A percentile compares a stretch with the other conserved stretches of the same genome.
Evolutionary conservation across 1,284 basidiomycete genomes (phyloP).

Genomic region (Rhodotorula sp.): DNA sequence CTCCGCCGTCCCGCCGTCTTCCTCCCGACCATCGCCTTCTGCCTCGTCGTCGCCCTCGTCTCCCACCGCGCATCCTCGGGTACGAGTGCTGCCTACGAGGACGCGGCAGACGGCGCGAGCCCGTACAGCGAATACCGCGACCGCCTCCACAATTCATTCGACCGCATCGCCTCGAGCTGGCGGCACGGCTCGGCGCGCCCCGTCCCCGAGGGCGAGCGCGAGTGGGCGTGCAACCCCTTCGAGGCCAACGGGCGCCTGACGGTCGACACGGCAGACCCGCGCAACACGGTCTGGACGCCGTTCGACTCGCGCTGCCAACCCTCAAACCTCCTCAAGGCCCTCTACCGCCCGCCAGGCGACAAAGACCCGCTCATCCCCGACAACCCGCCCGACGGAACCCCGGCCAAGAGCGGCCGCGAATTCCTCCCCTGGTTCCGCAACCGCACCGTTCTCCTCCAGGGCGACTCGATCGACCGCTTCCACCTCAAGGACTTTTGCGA

Average conservation of each 20-base stretch:
- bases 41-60: constrained; percentile 8
- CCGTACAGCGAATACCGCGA: not conserved
- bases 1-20: constrained; percentile 11
- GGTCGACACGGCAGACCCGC: constrained; percentile 21
- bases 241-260: constrained; percentile 31
- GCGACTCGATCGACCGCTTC: constrained; percentile 45
- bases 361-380: constrained; percentile 20
- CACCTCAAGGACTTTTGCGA: constrained; percentile 44
- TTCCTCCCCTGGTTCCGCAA: constrained; percentile 39
- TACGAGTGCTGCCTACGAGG: not conserved
- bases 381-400: not conserved
- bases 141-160: constrained; percentile 17
- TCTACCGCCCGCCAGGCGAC: constrained; percentile 27
- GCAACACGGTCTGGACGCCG: constrained; percentile 32
- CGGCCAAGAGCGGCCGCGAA: not conserved
- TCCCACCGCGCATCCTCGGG: not conserved
- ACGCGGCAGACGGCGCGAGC: not conserved
- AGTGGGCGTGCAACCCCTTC: constrained; percentile 41
- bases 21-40: constrained; percentile 12
- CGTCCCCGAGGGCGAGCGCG: not conserved
- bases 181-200: not conserved
- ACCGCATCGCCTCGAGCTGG: constrained; percentile 9
- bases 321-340: constrained; percentile 25
- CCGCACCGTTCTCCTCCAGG: constrained; percentile 40
- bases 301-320: constrained; percentile 34